Base-by-base conservation (phyloP, 768 basidiomycete species). In the Boletus sensibilis region DNA sequence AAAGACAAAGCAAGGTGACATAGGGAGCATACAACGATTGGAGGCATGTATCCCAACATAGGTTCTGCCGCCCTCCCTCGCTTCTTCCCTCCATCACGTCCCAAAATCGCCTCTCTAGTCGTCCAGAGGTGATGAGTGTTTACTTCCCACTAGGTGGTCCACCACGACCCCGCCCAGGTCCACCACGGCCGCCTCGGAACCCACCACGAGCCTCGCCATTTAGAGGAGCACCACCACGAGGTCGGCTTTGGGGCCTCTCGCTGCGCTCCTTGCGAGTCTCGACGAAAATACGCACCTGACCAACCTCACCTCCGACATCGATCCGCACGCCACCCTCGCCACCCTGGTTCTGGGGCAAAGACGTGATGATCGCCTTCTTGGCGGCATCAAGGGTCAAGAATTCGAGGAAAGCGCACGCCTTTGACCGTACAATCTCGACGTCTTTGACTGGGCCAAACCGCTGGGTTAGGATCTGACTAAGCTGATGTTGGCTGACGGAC, bases 321-420 rank as follows among this genome's bases (percentile, higher is more conserved):
- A 96, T 72, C 68, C 82, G 86, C 59, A 98, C 80, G 14, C 94
- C 95, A 53, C 94, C 94, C 60, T 95, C 92, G 37, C 94, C 95
- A 56, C 94, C 94, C 61, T 86, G 84, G 39, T 66, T 57, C 31
- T 74, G 69, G 2, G 85, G 81, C 47, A 97, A 71, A 35, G 84
- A 88, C 4, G 88, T 80, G 27, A 82, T 74, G 68, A 99, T 96
- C 3, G 96, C 96, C 42, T 86, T 83, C 64, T 85, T 81, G n/a
- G 96, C 96, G 37, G 84, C 75, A 2, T 95, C 94, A 55, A 95
- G 71, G 1, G 75, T 75, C 23, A 67, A 70, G 77, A 95, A 98
- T 73, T 98, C 96, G 65, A 97, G 78, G 82, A 98, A 98, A 1
- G 94, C 95, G 67, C 95, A 98, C 0, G 91, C 92, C 72, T 92